Evolutionary conservation across 169 alveolate species (phyloP), one percentile per base, ranked within the genome.

Genomic region (Plasmodium yoelii): DNA sequence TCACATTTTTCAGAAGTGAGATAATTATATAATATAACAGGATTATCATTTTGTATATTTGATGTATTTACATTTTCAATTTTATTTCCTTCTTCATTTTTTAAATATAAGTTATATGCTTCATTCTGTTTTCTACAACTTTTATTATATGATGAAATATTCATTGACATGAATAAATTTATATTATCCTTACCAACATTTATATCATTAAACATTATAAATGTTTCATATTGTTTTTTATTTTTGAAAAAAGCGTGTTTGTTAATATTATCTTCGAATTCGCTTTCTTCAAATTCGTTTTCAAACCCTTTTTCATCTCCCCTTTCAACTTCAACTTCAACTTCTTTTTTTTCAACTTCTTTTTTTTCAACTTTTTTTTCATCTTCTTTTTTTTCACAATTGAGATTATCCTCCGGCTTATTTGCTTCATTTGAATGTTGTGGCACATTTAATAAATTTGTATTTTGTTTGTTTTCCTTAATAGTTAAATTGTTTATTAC

Each of bases 61-160:
- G 19, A 39, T 12, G 24, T 55, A 12, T 46, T 64, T 57, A 73
- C 44, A 9, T 39, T 12, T 46, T 61, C 70, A 61, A 19, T 28
- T 42, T 5, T 47, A 9, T 77, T 77, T 69, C 51, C 26, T 19
- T 10, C 67, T 22, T 53, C 53, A 49, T 77, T 46, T 18, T 77
- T 46, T 77, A 64, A 53, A 77, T 63, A 61, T 47, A 64, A 46
- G 24, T 44, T 49, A 64, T 24, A 77, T 34, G 89, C 89, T 44
- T 59, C 51, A 77, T 77, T 77, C 22, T 68, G 22, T 26, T 51
- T 55, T 42, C 53, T 28, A 24, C 26, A 64, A 5, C 2, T 34
- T 24, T 9, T 15, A 15, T 68, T 56, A 0, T 7, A 19, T 34
- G 63, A 28, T 56, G 28, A 51, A 49, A 47, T 77, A 28, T 64